These are phyloP conservation scores for Pleomassaria siparia DNA, from an alignment of 2,329 filamentous ascomycete species.

Conservation along the genomic window DNA sequence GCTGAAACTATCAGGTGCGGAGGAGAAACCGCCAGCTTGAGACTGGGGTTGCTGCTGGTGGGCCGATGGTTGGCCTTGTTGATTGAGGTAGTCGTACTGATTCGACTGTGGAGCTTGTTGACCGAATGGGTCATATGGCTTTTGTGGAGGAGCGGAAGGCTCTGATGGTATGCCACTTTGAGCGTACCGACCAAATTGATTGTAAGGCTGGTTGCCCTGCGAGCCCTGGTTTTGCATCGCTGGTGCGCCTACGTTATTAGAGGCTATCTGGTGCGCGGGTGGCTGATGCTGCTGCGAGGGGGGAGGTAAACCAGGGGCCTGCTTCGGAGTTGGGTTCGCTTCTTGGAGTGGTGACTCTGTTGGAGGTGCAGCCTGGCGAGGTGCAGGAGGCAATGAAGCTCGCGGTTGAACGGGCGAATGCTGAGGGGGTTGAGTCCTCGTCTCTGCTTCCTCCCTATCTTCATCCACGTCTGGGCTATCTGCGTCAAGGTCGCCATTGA, in stretches of 20 bases:
- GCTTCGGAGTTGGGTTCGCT: slow-evolving; percentile 55
- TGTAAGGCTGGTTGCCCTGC: slow-evolving; percentile 51
- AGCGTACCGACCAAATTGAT: slow-evolving; percentile 71
- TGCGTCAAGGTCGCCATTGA: slow-evolving; percentile 70
- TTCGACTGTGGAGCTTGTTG: slow-evolving; percentile 65
- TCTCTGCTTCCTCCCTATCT: slow-evolving; percentile 93
- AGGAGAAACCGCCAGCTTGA: slow-evolving; percentile 68
- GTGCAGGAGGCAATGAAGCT: slow-evolving; percentile 78
- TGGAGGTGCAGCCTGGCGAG: slow-evolving; percentile 46
- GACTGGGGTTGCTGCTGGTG: slow-evolving; percentile 57
- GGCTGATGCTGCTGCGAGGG: slow-evolving; percentile 55
- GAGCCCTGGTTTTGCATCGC: slow-evolving; percentile 54
- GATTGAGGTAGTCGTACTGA: slow-evolving; percentile 52
- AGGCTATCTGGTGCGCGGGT: slow-evolving; percentile 46
- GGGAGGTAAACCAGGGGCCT: slow-evolving; percentile 64
- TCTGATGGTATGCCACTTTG: slow-evolving; percentile 64
- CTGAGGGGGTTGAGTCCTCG: slow-evolving; percentile 86
- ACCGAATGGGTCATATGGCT: slow-evolving; percentile 84
- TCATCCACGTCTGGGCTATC: slow-evolving; percentile 80
- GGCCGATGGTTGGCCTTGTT: slow-evolving; percentile 57
- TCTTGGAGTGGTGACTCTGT: slow-evolving; percentile 45
- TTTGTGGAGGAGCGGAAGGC: slow-evolving; percentile 64
- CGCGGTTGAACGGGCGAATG: slow-evolving; percentile 89
- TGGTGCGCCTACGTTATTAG: slow-evolving; percentile 54
- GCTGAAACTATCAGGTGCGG: slow-evolving; percentile 76